phyloP scores from a whole-genome alignment of 1,284 basidiomycete species.

The Cryptococcus sp. region DNA sequence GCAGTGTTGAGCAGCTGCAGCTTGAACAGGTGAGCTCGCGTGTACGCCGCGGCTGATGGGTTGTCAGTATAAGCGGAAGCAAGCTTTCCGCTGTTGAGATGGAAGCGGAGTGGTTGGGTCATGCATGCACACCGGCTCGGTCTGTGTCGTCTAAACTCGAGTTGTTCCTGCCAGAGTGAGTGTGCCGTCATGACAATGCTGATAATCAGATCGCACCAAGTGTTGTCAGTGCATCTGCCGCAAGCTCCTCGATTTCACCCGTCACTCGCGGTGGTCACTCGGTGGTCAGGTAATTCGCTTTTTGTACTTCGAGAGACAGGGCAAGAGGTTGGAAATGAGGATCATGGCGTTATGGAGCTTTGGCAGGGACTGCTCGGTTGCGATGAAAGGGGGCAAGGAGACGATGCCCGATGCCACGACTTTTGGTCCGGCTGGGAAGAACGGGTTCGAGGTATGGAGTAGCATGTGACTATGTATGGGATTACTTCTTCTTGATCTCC shows the following conservation, averaged over 20 bases:
- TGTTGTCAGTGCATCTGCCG: conserved; percentile 34
- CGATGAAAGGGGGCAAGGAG: conserved; percentile 22
- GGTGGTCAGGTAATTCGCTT: conserved; percentile 27
- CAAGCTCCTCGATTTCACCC: conserved; percentile 18
- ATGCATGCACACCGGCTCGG: background rate
- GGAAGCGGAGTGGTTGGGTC: conserved; percentile 33
- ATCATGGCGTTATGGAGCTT: conserved; percentile 27
- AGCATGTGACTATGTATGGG: conserved; percentile 13
- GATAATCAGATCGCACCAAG: conserved; percentile 29
- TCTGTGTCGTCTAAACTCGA: conserved; percentile 15
- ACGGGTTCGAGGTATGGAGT: conserved; percentile 5
- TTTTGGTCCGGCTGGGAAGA: conserved; percentile 38
- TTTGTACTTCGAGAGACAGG: conserved; percentile 41
- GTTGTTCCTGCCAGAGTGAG: conserved; percentile 47
- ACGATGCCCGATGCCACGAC: conserved; percentile 1
- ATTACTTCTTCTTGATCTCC: conserved; percentile 92
- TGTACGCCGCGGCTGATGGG: conserved; percentile 6
- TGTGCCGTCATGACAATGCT: conserved; percentile 2
- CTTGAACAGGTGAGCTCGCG: conserved; percentile 33
- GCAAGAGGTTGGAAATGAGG: conserved; percentile 39
- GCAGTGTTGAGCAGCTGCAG: conserved; percentile 35
- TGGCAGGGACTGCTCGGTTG: conserved; percentile 45
- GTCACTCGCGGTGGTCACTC: conserved; percentile 33
- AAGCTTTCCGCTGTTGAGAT: conserved; percentile 29
- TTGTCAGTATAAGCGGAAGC: conserved; percentile 33